Base-by-base conservation (phyloP, 768 basidiomycete genomes). In the Pulveroboletus sp. region DNA sequence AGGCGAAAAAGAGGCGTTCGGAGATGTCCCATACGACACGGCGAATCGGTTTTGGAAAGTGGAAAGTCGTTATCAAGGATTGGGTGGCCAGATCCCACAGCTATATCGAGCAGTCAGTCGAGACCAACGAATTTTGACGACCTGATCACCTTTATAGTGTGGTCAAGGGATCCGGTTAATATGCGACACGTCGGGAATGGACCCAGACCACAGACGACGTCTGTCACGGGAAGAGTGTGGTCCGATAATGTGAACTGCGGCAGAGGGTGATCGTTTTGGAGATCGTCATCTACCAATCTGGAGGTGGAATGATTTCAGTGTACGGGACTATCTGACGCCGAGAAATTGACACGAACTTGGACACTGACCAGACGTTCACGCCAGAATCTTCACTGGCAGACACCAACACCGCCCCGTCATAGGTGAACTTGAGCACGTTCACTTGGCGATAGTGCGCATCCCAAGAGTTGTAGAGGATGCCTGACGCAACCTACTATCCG, bases 391-490 rank as follows among this genome's bases (percentile, higher is more conserved):
- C 90, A 47, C 89, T 92, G 5, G 88, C 92, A 29, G 91, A 89
- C 16, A 97, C 59, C 38, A 99, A 73, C 6, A 85, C 81, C 38
- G 77, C 79, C 29, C 89, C 88, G 61, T 96, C 93, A 17, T 75
- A 74, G 9, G 91, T 88, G 65, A 97, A 98, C 36, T 79, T 81
- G 2, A 98, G 69, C 9, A 86, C 84, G 52, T 81, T 88, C 45
- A 97, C 79, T 63, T 83, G 78, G 50, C 95, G 88, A 71, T 98
- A 99, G 68, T 98, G 95, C 16, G 94, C 94, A 52, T 97, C 94
- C 83, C 93, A 93, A 1, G 89, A 80, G 57, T 86, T 83, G 73
- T 84, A 92, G 39, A 97, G 73, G 45, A 94, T 84, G n/a, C 94
- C 94, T n/a, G 94, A 96, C 10, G 87, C 76, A 56, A 92, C 76